A percentile compares a stretch with the other conserved stretches of the same genome.
Conservation (phyloP, 2,329 filamentous ascomycete species). For the Parascedosporium putredinis region DNA sequence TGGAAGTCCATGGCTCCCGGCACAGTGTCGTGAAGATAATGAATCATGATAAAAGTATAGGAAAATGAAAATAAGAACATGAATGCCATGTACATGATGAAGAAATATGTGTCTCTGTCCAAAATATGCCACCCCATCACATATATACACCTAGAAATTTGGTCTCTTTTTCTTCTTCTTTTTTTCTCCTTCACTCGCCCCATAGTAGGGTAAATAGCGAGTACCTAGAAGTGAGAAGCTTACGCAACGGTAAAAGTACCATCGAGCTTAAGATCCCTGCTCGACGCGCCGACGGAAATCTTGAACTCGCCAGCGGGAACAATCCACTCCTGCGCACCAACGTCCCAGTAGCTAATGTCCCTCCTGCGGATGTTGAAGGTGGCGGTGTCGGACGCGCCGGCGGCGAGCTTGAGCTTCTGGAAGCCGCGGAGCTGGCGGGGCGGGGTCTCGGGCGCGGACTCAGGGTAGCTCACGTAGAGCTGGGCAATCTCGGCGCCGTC, state of each 20-base stretch:
- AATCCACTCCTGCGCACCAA: constrained; percentile 53
- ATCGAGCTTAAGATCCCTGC: constrained; percentile 32
- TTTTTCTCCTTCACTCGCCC: not conserved
- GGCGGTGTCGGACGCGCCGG: constrained; percentile 47
- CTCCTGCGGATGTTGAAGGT: constrained; percentile 50
- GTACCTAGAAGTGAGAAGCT: too few species aligned
- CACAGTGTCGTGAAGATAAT: too few species aligned
- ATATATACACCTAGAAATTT: not conserved
- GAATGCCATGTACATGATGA: not conserved
- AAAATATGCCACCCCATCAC: not conserved
- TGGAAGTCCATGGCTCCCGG: too few species aligned
- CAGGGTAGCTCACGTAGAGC: constrained; percentile 33
- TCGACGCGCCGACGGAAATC: constrained; percentile 34
- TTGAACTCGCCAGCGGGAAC: constrained; percentile 33
- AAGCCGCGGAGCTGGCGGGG: constrained; percentile 57
- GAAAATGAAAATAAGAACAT: too few species aligned
- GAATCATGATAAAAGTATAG: too few species aligned
- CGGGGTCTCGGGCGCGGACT: constrained; percentile 49
- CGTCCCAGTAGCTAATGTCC: constrained; percentile 61
- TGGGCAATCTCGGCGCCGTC: constrained; percentile 41
- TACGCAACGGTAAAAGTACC: constrained; percentile 19
- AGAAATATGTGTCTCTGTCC: not conserved
- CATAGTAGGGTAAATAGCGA: too few species aligned
- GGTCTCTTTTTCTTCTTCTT: not conserved
- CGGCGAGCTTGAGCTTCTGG: constrained; percentile 49